Percentiles rank a stretch among this genome's conserved stretches.
phyloP scores from a whole-genome alignment of 768 basidiomycete genomes.

The Xerocomus potaroensis region DNA sequence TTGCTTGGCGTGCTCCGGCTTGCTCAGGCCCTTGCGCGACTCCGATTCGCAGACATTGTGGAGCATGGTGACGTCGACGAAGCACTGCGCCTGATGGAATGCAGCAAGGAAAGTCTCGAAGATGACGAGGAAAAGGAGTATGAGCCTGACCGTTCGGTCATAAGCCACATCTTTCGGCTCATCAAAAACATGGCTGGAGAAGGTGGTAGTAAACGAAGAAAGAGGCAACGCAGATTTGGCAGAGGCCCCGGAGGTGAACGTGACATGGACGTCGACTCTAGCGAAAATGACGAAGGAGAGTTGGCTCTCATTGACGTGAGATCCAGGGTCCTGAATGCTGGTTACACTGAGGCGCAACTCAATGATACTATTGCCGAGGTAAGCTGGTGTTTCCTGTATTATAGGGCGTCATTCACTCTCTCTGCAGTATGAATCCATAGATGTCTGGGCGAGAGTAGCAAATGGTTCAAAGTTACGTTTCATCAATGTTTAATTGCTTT shows the following conservation, averaged over 20 bases:
- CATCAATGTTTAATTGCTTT: constrained; percentile 30
- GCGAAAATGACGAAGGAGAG: constrained; percentile 66
- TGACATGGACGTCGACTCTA: constrained; percentile 66
- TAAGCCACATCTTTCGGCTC: constrained; percentile 84
- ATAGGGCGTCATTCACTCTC: constrained; percentile 6
- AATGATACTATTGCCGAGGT: constrained; percentile 83
- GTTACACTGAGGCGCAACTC: constrained; percentile 88
- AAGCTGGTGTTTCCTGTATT: constrained; percentile 24
- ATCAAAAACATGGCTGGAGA: constrained; percentile 79
- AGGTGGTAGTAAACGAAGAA: constrained; percentile 36
- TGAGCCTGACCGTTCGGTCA: constrained; percentile 71
- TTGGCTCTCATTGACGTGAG: constrained; percentile 86
- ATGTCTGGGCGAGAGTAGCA: constrained; percentile 78
- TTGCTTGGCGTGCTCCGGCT: constrained; percentile 92
- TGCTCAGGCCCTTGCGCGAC: constrained; percentile 89
- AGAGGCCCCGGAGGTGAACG: constrained; percentile 68
- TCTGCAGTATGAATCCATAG: constrained; percentile 79
- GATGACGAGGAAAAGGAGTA: constrained; percentile 71
- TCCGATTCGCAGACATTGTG: constrained; percentile 80
- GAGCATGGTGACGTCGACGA: constrained; percentile 90
- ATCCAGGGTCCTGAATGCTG: constrained; percentile 76
- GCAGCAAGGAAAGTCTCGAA: constrained; percentile 86
- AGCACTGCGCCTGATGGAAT: constrained; percentile 94
- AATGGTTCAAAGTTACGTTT: constrained; percentile 80
- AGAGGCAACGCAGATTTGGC: constrained; percentile 54